These are phyloP conservation scores for Scheffersomyces ergatensis DNA, from an alignment of 805 yeast genomes.

Conservation along the genomic window DNA sequence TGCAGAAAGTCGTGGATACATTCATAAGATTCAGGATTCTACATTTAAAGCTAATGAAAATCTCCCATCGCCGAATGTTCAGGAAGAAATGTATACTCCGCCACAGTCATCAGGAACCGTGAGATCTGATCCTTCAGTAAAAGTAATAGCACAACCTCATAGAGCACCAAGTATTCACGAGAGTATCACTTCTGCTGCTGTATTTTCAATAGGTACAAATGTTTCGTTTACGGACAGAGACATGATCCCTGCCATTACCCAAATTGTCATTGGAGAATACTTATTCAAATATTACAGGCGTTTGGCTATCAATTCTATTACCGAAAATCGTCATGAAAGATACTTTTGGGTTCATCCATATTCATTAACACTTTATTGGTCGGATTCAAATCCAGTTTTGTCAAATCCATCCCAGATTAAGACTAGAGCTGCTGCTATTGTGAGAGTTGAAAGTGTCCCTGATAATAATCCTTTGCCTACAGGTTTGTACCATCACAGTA, in stretches of 20 bases:
- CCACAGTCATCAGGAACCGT: constrained; percentile 2
- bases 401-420: constrained; percentile 63
- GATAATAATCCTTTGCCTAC: constrained; percentile 88
- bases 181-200: constrained; percentile 30
- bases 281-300: constrained; percentile 81
- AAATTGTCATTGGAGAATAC: constrained; percentile 90
- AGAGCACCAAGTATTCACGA: constrained; percentile 25
- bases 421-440: constrained; percentile 78
- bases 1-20: constrained; percentile 50
- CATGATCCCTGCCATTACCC: constrained; percentile 84
- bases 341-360: constrained; percentile 98
- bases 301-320: constrained; percentile 65
- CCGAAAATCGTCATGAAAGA: constrained; percentile 83
- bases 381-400: constrained; percentile 72
- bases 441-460: constrained; percentile 72
- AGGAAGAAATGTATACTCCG: constrained; percentile 10
- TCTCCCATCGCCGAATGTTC: constrained; percentile 1
- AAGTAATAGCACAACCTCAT: constrained; percentile 28
- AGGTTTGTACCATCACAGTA: constrained; percentile 82
- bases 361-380: constrained; percentile 88
- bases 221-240: constrained; percentile 66
- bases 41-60: not conserved
- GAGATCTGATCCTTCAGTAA: constrained; percentile 14
- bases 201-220: constrained; percentile 52
- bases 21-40: constrained; percentile 16